These are phyloP conservation scores for Cyclospora cayetanensis DNA, from an alignment of 169 alveolate genomes.

Conservation along the genomic window DNA sequence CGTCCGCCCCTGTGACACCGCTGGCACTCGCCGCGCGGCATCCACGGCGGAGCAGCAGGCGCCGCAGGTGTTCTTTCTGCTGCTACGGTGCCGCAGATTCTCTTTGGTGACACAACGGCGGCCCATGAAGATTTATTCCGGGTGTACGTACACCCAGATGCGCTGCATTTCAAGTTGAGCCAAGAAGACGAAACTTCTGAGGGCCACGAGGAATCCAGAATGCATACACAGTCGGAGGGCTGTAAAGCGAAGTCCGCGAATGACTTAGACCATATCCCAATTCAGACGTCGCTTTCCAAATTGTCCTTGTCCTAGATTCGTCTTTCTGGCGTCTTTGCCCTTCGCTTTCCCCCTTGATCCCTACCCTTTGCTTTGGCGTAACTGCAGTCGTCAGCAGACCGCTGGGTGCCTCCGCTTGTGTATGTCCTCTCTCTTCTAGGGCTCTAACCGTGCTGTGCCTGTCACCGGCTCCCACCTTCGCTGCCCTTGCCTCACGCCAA, in stretches of 20 bases:
- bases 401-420: background rate
- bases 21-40: too few species aligned
- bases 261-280: too few species aligned
- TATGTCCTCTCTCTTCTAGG: background rate
- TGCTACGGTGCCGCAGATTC: background rate
- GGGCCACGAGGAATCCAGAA: background rate
- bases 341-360: background rate
- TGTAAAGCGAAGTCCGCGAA: too few species aligned
- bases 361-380: background rate
- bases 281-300: background rate
- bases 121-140: background rate
- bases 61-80: background rate
- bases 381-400: too few species aligned
- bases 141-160: background rate
- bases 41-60: too few species aligned
- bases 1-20: too few species aligned
- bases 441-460: background rate
- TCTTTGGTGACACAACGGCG: background rate
- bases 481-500: too few species aligned
- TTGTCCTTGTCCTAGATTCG: background rate
- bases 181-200: background rate
- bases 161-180: background rate
- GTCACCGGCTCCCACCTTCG: too few species aligned
- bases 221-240: background rate
- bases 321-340: background rate